Evolutionary conservation across 805 yeast species (phyloP), one percentile per base, ranked within the genome.

Genomic region (Debaryomyces tyrocola): DNA sequence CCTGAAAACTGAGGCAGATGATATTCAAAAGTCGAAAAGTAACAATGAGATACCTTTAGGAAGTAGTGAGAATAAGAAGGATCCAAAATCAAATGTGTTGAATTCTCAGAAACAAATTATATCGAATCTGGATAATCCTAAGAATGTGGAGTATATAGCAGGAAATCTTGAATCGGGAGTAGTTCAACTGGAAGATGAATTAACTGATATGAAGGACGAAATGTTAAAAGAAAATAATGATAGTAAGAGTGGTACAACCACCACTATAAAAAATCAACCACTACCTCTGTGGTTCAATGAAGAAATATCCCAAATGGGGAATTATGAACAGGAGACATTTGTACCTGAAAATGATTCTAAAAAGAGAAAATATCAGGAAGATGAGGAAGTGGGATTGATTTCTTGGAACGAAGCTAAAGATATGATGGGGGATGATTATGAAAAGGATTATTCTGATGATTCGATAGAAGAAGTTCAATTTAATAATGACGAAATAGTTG

Each of bases 401-500:
- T 65, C 83, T 0, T 80, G 80, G 77, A 60, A 62, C 36, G 83
- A 78, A 46, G 77, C 79, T 1, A 68, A 67, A 43, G 70, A 60
- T 12, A 47, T 57, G 33, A 43, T 63, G 6, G 60, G 54, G 12
- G 41, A 44, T 10, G 52, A 50, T n/a, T 42, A 51, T 11, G 60
- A 51, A 11, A 47, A 35, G 8, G 40, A 48, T 24, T 24, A 9
- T 6, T 15, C 33, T 10, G 51, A 39, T 11, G 17, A 3, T 20
- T 18, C 40, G 4, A 6, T 37, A 8, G 34, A 31, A 31, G 34
- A 31, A 14, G 14, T 31, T 4, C 34, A 31, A 31, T 3, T 24
- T 24, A 24, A 6, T 24, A 9, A 6, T 24, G 10, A 35, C 7
- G 28, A 40, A 17, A 33, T 41, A 14, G 14, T 20, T 8, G 44